phyloP scores from a whole-genome alignment of 352 stramenopile genomes.

The Blastocystis sp. region DNA sequence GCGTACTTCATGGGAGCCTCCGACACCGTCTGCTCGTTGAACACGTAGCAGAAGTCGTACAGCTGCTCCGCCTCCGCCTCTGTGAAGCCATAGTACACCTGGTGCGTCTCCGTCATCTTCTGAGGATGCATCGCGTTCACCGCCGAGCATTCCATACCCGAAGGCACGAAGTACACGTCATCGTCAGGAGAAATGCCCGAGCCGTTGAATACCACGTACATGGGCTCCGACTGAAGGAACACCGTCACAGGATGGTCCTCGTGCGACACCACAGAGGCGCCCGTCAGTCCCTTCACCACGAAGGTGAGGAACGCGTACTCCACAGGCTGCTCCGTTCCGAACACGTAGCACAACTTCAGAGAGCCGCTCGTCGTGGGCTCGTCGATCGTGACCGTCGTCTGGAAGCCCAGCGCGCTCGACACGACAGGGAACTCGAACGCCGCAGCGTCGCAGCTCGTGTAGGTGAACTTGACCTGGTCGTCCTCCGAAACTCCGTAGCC shows the following conservation, averaged over 20 bases:
- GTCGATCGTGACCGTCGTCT: neutral
- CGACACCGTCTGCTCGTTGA: neutral
- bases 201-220: neutral
- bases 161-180: neutral
- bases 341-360: slow-evolving; percentile 39
- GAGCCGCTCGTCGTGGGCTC: neutral
- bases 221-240: neutral
- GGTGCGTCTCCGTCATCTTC: neutral
- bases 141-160: neutral
- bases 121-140: neutral
- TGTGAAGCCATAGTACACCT: neutral
- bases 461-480: neutral
- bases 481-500: neutral
- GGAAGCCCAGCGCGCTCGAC: neutral
- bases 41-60: slow-evolving; percentile 56
- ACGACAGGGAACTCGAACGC: slow-evolving; percentile 21
- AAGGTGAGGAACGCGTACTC: slow-evolving; percentile 16
- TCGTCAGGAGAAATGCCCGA: neutral
- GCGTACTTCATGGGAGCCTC: slow-evolving; percentile 50
- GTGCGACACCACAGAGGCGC: neutral
- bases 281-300: neutral
- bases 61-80: neutral
- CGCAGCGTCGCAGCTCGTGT: neutral
- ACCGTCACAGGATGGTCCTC: slow-evolving; percentile 28
- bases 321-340: neutral